Conservation (phyloP, 345 rosid species). For the Eucalyptus sp. region DNA sequence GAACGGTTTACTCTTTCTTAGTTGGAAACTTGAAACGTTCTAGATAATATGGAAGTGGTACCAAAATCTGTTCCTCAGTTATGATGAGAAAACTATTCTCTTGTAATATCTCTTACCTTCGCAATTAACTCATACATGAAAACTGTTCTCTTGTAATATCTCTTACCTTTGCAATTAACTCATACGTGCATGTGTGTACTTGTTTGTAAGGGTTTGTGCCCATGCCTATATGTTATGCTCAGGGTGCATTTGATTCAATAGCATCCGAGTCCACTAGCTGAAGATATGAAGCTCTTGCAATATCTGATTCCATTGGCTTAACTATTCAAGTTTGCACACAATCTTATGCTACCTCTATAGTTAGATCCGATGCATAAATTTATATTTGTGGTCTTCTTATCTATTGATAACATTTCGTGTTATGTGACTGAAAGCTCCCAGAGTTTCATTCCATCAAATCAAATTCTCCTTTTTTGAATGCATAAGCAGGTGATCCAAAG, state of each 20-base stretch:
- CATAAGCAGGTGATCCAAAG: constrained; percentile 16
- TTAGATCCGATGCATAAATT: not conserved
- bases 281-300: not conserved
- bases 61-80: not conserved
- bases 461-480: not conserved
- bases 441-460: not conserved
- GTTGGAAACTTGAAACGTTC: not conserved
- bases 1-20: not conserved
- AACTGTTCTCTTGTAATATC: not conserved
- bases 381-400: not conserved
- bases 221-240: not conserved
- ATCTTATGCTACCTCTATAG: not conserved
- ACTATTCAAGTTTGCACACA: not conserved
- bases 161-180: not conserved
- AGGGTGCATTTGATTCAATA: fast-evolving
- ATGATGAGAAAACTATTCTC: not conserved
- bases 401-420: not conserved
- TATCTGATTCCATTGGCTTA: not conserved
- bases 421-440: not conserved
- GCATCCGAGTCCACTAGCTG: not conserved
- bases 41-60: not conserved
- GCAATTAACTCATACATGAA: not conserved
- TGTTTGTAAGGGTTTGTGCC: not conserved
- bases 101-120: not conserved
- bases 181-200: not conserved